phyloP scores from a whole-genome alignment of 345 rosid genomes.

The rapeseed (Brassica napus) region Da-Ae NC_063448.1:13311001-13311500 shows the following conservation, averaged over 20 bases:
- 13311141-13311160: constrained; percentile 51
- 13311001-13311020: constrained; percentile 25
- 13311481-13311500: constrained; percentile 48
- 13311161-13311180: constrained; percentile 18
- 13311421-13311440: constrained; percentile 85
- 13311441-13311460: constrained; percentile 96
- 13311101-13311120: constrained; percentile 90
- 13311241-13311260: too few relatives aligned
- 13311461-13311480: constrained; percentile 94
- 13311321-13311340: neutral
- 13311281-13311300: neutral
- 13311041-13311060: constrained; percentile 74
- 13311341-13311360: neutral
- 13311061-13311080: constrained; percentile 72
- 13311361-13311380: neutral
- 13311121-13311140: constrained; percentile 87
- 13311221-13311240: neutral
- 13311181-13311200: constrained; percentile 1
- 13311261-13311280: neutral
- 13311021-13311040: constrained; percentile 71
- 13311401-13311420: constrained; percentile 76
- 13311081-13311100: constrained; percentile 91
- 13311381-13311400: constrained; percentile 11
- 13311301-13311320: neutral
- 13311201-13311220: constrained; percentile 4